Conservation (phyloP, 805 yeast genomes). For the Teunomyces atbi region DNA sequence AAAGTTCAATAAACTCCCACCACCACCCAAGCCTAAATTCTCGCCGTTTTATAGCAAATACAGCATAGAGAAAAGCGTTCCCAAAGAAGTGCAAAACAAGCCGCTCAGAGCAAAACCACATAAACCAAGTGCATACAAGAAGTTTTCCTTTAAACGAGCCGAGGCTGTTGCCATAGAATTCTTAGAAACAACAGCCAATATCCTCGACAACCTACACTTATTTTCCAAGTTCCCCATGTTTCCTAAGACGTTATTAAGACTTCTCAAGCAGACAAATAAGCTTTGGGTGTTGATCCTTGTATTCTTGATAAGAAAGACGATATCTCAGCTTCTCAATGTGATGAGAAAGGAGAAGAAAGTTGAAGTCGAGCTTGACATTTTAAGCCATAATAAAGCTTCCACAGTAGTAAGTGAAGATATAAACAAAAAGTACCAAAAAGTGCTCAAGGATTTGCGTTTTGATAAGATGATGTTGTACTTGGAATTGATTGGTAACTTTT, state of each 20-base stretch:
- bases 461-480: slow-evolving; percentile 41
- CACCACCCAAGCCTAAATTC: slow-evolving; percentile 29
- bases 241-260: slow-evolving; percentile 28
- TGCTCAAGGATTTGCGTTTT: slow-evolving; percentile 40
- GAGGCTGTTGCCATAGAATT: slow-evolving; percentile 29
- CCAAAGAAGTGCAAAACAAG: not conserved
- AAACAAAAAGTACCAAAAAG: slow-evolving; percentile 36
- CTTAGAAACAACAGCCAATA: slow-evolving; percentile 36
- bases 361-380: slow-evolving; percentile 33
- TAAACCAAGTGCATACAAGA: slow-evolving; percentile 9
- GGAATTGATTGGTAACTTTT: slow-evolving; percentile 41
- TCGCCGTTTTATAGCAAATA: slow-evolving; percentile 36
- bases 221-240: slow-evolving; percentile 44
- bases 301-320: slow-evolving; percentile 40
- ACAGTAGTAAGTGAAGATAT: slow-evolving; percentile 19
- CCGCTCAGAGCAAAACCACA: not conserved
- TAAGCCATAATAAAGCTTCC: slow-evolving; percentile 16
- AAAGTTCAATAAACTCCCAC: slow-evolving; percentile 13
- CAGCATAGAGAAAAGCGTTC: slow-evolving; percentile 16
- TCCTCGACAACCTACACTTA: slow-evolving; percentile 42
- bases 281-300: slow-evolving; percentile 42
- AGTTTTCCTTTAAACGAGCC: slow-evolving; percentile 28
- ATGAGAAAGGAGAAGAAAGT: slow-evolving; percentile 38
- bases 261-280: slow-evolving; percentile 42
- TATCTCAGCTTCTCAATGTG: slow-evolving; percentile 41